These are phyloP conservation scores for Fusarium tuaranense DNA, from an alignment of 2,329 filamentous ascomycete species.

Conservation along the genomic window DNA sequence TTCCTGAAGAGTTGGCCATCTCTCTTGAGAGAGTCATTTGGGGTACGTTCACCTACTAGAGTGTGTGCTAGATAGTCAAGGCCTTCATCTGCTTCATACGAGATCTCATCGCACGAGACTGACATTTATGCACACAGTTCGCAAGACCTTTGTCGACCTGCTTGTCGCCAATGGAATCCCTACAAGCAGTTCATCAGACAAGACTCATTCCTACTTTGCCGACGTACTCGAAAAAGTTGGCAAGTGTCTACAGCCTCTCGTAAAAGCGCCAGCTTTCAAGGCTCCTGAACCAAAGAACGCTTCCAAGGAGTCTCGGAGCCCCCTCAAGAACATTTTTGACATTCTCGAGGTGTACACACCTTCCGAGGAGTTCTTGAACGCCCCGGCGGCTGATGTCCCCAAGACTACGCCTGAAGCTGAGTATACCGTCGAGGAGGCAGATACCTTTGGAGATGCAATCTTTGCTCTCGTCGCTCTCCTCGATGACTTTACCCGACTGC, in stretches of 20 bases:
- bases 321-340: constrained; percentile 22
- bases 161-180: neutral
- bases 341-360: constrained; percentile 28
- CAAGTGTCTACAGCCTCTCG: constrained; percentile 26
- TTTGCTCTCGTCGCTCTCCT: constrained; percentile 28
- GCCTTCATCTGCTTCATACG: too few relatives aligned
- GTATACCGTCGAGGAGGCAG: constrained; percentile 25
- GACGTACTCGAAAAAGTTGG: constrained; percentile 36
- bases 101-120: neutral
- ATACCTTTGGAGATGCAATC: constrained; percentile 12
- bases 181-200: neutral
- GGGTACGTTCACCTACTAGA: neutral
- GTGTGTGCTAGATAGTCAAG: too few relatives aligned
- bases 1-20: constrained; percentile 22
- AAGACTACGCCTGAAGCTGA: neutral
- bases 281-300: neutral
- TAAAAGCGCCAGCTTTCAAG: neutral
- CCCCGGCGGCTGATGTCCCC: constrained; percentile 6
- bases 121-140: constrained; percentile 3
- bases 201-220: constrained; percentile 31
- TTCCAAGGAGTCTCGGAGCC: neutral
- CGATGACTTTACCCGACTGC: constrained; percentile 13
- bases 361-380: constrained; percentile 32
- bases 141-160: constrained; percentile 22
- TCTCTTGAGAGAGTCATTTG: constrained; percentile 34